Conservation (phyloP, 2,329 filamentous ascomycete species). For the Cladosporium sp. region DNA sequence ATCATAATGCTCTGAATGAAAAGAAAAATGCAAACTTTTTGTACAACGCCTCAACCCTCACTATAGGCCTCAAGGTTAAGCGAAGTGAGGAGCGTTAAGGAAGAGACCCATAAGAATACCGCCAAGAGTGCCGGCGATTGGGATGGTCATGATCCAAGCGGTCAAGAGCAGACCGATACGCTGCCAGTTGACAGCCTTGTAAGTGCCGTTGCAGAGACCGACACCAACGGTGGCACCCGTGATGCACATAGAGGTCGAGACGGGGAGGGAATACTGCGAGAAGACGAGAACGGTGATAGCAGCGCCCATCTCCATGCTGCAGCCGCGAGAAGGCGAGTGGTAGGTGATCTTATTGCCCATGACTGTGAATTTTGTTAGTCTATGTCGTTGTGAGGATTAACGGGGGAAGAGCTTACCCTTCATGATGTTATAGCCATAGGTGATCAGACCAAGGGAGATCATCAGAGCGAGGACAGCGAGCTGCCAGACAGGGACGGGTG, state of each 20-base stretch:
- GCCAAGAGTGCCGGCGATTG: constrained; percentile 53
- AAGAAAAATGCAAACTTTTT: not conserved
- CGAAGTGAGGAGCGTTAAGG: constrained; percentile 54
- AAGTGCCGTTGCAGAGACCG: constrained; percentile 57
- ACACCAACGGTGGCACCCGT: constrained; percentile 60
- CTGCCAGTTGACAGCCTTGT: constrained; percentile 59
- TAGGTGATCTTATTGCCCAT: constrained; percentile 58
- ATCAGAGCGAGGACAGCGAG: constrained; percentile 61
- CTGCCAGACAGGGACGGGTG: constrained; percentile 69
- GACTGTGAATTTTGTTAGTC: constrained; percentile 17
- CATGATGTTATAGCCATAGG: constrained; percentile 64
- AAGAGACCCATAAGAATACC: constrained; percentile 60
- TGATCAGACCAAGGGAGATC: constrained; percentile 56
- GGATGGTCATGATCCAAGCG: constrained; percentile 60
- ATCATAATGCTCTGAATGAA: too few species aligned
- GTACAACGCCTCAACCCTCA: not conserved
- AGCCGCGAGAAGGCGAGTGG: constrained; percentile 57
- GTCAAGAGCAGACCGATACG: constrained; percentile 58
- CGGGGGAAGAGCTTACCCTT: constrained; percentile 46
- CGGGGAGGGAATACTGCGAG: constrained; percentile 58
- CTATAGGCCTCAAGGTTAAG: not conserved
- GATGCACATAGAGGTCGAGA: constrained; percentile 64
- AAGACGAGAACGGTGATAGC: constrained; percentile 62
- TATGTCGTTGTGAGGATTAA: constrained; percentile 36
- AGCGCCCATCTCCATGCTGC: constrained; percentile 58